Percentiles rank a stretch among this genome's conserved stretches.
Evolutionary conservation across 1,284 basidiomycete species (phyloP).

Genomic region (Austroboletus niveus): DNA sequence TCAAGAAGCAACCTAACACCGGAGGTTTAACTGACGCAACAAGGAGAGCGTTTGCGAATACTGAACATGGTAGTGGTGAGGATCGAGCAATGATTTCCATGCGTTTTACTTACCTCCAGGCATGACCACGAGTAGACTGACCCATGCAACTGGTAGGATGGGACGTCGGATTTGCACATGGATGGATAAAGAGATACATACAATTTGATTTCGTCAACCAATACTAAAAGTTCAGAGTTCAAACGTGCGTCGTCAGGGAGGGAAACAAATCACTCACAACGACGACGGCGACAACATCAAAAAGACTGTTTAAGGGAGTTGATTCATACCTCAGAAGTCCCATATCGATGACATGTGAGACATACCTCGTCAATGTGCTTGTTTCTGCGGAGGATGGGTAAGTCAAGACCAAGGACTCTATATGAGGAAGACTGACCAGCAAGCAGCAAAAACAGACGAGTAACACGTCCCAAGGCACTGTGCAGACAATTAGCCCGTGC

Average conservation of each 20-base stretch:
- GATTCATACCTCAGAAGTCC: background rate
- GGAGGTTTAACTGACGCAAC: conserved; percentile 12
- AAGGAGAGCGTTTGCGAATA: conserved; percentile 21
- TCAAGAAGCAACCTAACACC: background rate
- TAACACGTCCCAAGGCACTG: conserved; percentile 4
- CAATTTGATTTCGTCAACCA: conserved; percentile 16
- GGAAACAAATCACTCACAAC: conserved; percentile 10
- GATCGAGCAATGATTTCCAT: background rate
- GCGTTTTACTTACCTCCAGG: conserved; percentile 15
- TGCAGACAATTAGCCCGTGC: background rate
- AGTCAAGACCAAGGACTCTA: background rate
- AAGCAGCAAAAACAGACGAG: conserved; percentile 8
- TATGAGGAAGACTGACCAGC: conserved; percentile 14
- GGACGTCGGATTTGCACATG: background rate
- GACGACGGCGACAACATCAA: conserved; percentile 5
- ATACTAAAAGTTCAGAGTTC: conserved; percentile 8
- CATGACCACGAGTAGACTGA: conserved; percentile 15
- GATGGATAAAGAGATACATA: background rate
- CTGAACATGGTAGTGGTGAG: conserved; percentile 6
- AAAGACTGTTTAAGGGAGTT: conserved; percentile 6
- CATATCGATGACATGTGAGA: background rate
- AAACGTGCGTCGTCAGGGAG: background rate
- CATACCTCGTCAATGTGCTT: conserved; percentile 16
- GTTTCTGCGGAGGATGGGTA: conserved; percentile 15
- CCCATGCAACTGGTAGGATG: conserved; percentile 14